These are phyloP conservation scores for Globisporangium splendens DNA, from an alignment of 352 stramenopile species.

Conservation along the genomic window DNA sequence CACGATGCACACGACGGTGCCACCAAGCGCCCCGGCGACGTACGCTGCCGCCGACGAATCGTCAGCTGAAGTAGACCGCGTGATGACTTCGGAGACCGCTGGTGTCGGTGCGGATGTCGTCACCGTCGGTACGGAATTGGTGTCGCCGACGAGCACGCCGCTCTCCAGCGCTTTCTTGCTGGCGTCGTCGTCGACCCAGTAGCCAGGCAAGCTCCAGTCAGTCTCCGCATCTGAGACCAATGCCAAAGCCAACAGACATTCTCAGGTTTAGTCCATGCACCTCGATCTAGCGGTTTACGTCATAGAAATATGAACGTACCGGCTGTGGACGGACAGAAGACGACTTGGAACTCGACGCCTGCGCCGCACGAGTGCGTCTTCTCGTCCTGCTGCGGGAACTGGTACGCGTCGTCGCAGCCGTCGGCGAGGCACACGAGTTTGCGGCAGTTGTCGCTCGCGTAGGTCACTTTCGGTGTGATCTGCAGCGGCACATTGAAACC, in stretches of 20 bases:
- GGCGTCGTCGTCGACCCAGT: background rate
- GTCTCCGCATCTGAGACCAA: constrained; percentile 2
- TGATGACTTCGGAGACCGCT: constrained; percentile 1
- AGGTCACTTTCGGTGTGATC: constrained; percentile 28
- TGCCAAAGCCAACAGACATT: too few species aligned
- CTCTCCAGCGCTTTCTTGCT: constrained; percentile 4
- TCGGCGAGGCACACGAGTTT: constrained; percentile 49
- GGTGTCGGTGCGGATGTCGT: background rate
- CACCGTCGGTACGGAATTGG: background rate
- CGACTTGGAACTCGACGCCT: constrained; percentile 32
- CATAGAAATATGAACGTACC: too few species aligned
- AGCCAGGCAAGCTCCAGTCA: constrained; percentile 2
- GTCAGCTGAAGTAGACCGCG: background rate
- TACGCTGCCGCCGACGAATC: constrained; percentile 9
- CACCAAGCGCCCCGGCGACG: constrained; percentile 10
- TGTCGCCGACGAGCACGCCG: constrained; percentile 11
- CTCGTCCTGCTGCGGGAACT: constrained; percentile 46
- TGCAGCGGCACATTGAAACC: constrained; percentile 73
- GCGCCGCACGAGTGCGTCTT: constrained; percentile 52
- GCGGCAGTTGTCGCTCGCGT: constrained; percentile 20
- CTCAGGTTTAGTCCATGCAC: too few species aligned
- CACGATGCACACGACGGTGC: constrained; percentile 8
- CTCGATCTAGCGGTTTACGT: too few species aligned
- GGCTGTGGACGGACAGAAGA: constrained; percentile 35
- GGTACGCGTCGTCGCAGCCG: constrained; percentile 60